Percentiles rank a stretch among this genome's conserved stretches.
Conservation (phyloP, 2,329 filamentous ascomycete species). For the Penicillium hordei region DNA sequence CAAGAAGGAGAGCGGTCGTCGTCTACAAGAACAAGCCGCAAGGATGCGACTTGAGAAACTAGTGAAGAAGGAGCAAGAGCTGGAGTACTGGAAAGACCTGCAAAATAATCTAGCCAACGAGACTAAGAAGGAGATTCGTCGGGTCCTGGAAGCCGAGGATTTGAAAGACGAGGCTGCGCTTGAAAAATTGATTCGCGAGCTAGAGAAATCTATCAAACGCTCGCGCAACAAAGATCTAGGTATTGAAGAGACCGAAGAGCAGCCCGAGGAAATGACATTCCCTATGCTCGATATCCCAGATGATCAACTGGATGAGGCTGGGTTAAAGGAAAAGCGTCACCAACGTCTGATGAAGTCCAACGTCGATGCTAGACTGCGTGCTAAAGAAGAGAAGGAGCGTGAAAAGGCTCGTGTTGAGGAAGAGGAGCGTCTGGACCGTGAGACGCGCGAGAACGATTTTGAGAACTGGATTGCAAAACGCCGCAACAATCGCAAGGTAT, state of each 20-base stretch:
- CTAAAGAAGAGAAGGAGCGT: constrained; percentile 91
- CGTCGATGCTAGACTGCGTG: constrained; percentile 86
- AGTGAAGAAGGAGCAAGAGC: constrained; percentile 90
- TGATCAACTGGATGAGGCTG: constrained; percentile 87
- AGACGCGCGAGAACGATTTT: constrained; percentile 78
- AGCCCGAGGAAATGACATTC: constrained; percentile 76
- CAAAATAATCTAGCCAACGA: constrained; percentile 69
- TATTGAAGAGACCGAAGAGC: constrained; percentile 75
- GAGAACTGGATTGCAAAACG: constrained; percentile 85
- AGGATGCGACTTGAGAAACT: constrained; percentile 96
- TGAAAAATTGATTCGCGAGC: constrained; percentile 79
- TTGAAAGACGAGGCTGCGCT: constrained; percentile 87
- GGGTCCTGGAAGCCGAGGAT: constrained; percentile 84
- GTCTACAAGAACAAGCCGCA: constrained; percentile 91
- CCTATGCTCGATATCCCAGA: constrained; percentile 86
- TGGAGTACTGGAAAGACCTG: constrained; percentile 89
- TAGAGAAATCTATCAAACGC: constrained; percentile 86
- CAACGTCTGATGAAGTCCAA: constrained; percentile 93
- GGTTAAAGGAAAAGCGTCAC: constrained; percentile 86
- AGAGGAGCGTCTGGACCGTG: constrained; percentile 77
- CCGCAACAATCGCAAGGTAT: constrained; percentile 64
- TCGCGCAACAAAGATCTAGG: constrained; percentile 92
- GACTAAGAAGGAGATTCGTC: constrained; percentile 87
- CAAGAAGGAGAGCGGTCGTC: constrained; percentile 87
- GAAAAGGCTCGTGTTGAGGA: constrained; percentile 83